Evolutionary conservation across 805 yeast genomes (phyloP).

Genomic region (Candida qinlingensis): DNA sequence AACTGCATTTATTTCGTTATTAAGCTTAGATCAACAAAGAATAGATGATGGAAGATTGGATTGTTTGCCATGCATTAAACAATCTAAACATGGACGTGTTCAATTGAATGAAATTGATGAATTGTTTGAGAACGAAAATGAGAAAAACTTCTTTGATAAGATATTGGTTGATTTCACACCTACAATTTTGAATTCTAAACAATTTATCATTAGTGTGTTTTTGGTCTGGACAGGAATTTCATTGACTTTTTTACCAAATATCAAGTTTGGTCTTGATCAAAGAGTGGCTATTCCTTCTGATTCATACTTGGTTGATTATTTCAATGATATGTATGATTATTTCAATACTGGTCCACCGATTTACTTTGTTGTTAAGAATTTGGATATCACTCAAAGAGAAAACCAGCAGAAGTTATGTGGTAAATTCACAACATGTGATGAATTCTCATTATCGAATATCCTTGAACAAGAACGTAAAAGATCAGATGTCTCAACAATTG

Average conservation of each 20-base stretch:
- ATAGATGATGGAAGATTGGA: slow-evolving; percentile 56
- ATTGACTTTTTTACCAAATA: slow-evolving; percentile 58
- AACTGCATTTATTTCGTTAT: slow-evolving; percentile 71
- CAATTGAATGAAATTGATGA: slow-evolving; percentile 20
- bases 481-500: slow-evolving; percentile 54
- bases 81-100: slow-evolving; percentile 11
- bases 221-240: slow-evolving; percentile 63
- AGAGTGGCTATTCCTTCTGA: slow-evolving; percentile 79
- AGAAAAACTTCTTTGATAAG: slow-evolving; percentile 32
- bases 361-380: slow-evolving; percentile 71
- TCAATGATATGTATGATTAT: slow-evolving; percentile 65
- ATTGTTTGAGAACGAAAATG: slow-evolving; percentile 24
- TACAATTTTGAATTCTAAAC: slow-evolving; percentile 43
- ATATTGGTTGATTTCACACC: slow-evolving; percentile 48
- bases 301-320: slow-evolving; percentile 79
- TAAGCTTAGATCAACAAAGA: slow-evolving; percentile 62
- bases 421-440: slow-evolving; percentile 77
- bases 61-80: slow-evolving; percentile 49
- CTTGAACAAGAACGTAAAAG: slow-evolving; percentile 81
- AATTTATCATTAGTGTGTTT: slow-evolving; percentile 48
- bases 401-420: slow-evolving; percentile 82
- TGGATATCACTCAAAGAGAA: slow-evolving; percentile 53
- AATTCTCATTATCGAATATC: slow-evolving; percentile 71
- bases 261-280: slow-evolving; percentile 83
- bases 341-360: slow-evolving; percentile 90